Conservation (phyloP, 2,329 filamentous ascomycete genomes). For the Pseudogymnoascus sp. region DNA sequence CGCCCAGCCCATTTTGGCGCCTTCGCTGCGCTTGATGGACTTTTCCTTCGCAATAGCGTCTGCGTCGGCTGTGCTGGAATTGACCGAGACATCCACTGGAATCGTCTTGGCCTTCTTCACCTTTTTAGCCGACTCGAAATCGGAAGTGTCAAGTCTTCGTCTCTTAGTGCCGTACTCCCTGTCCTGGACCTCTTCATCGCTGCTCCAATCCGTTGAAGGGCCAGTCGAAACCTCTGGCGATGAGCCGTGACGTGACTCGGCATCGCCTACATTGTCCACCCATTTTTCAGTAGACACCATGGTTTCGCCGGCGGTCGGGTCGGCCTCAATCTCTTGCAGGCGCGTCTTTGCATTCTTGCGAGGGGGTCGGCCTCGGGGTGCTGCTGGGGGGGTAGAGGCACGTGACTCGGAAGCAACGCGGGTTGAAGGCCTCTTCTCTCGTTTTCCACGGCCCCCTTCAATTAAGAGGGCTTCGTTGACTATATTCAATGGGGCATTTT, state of each 20-base stretch:
- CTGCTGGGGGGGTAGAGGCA: slow-evolving; percentile 22
- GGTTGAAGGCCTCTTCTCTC: slow-evolving; percentile 2
- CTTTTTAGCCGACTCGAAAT: not conserved
- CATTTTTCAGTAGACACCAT: slow-evolving; percentile 6
- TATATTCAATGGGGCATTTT: not conserved
- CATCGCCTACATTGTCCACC: slow-evolving; percentile 6
- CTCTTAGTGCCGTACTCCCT: not conserved
- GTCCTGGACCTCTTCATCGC: slow-evolving; percentile 2
- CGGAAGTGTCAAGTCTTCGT: not conserved
- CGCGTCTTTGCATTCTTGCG: slow-evolving; percentile 10
- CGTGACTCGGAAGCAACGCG: slow-evolving; percentile 8
- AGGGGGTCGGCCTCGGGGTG: not conserved
- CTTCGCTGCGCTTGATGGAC: slow-evolving; percentile 3
- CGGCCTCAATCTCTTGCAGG: not conserved
- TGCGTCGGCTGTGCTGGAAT: not conserved
- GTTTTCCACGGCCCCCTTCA: slow-evolving; percentile 15
- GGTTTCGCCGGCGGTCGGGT: slow-evolving; percentile 8
- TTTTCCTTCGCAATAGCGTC: slow-evolving; percentile 4
- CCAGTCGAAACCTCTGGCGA: not conserved
- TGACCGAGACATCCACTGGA: not conserved
- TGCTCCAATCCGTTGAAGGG: not conserved
- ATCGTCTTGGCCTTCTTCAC: not conserved
- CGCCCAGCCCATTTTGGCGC: not conserved
- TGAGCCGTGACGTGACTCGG: not conserved
- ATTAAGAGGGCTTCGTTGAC: slow-evolving; percentile 3